Conservation (phyloP, 441 rosid genomes). For the Populus hybrid region DNA sequence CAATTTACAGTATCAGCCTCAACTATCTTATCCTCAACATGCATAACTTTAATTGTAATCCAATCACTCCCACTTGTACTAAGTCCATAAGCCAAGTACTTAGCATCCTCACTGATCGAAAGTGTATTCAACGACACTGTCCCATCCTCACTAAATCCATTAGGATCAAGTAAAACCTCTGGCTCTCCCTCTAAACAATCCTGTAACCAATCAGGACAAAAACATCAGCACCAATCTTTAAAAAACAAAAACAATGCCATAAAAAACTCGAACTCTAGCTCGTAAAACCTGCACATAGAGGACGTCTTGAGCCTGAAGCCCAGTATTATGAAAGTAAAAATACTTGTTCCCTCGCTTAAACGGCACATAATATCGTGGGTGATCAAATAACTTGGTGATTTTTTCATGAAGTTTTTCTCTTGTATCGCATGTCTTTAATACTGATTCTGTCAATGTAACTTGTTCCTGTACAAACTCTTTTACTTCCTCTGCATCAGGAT, state of each 20-base stretch:
- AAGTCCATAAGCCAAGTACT: constrained; percentile 76
- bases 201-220: no score
- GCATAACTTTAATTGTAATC: constrained; percentile 75
- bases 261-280: no score
- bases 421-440: constrained; percentile 54
- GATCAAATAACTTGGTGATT: constrained; percentile 64
- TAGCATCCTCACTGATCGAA: constrained; percentile 71
- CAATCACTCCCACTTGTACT: constrained; percentile 97
- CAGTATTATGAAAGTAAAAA: no score
- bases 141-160: constrained; percentile 78
- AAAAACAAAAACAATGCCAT: no score
- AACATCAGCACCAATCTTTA: no score
- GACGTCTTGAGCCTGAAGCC: no score
- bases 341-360: constrained; percentile 40
- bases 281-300: no score
- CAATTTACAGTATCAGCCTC: constrained; percentile 47
- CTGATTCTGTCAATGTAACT: constrained; percentile 63
- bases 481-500: constrained; percentile 80
- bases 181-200: constrained; percentile 27
- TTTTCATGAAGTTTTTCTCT: constrained; percentile 49
- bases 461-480: constrained; percentile 70
- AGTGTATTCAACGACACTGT: constrained; percentile 62
- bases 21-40: constrained; percentile 56
- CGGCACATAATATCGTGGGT: constrained; percentile 73
- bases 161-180: constrained; percentile 84